A percentile compares a stretch with the other conserved stretches of the same genome.
phyloP scores from a whole-genome alignment of 2,329 filamentous ascomycete genomes.

The Celoporthe dispersa region DNA sequence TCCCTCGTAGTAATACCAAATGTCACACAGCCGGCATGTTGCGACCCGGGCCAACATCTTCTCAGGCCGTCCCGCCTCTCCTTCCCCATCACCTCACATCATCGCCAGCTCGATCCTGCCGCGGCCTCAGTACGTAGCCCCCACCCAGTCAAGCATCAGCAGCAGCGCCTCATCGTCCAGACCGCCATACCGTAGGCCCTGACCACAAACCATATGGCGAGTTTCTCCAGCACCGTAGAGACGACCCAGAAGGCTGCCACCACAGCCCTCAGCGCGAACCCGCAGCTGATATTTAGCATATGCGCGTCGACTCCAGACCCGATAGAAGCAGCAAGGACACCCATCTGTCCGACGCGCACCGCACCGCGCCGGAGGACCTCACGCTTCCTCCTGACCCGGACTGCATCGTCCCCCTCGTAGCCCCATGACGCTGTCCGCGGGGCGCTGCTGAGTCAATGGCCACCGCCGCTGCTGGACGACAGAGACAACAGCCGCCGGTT shows the following conservation, averaged over 20 bases:
- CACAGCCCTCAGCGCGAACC: conserved; percentile 24
- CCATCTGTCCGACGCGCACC: conserved; percentile 15
- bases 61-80: neutral
- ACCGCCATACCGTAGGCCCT: conserved; percentile 21
- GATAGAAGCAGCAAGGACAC: conserved; percentile 17
- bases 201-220: conserved; percentile 21
- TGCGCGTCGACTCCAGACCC: conserved; percentile 23
- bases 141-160: conserved; percentile 26
- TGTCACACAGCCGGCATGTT: neutral
- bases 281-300: conserved; percentile 19
- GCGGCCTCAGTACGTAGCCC: conserved; percentile 23
- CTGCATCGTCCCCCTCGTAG: neutral
- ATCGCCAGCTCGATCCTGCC: neutral
- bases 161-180: conserved; percentile 24
- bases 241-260: conserved; percentile 20
- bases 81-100: neutral
- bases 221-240: conserved; percentile 2
- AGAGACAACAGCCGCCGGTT: conserved; percentile 58
- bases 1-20: neutral
- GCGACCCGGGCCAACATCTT: neutral
- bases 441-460: conserved; percentile 29
- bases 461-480: conserved; percentile 25
- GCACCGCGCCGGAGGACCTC: conserved; percentile 27
- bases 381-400: conserved; percentile 14
- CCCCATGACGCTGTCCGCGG: neutral